These are phyloP conservation scores for Nannizziopsis barbatae DNA, from an alignment of 2,329 filamentous ascomycete genomes.

Conservation along the genomic window DNA sequence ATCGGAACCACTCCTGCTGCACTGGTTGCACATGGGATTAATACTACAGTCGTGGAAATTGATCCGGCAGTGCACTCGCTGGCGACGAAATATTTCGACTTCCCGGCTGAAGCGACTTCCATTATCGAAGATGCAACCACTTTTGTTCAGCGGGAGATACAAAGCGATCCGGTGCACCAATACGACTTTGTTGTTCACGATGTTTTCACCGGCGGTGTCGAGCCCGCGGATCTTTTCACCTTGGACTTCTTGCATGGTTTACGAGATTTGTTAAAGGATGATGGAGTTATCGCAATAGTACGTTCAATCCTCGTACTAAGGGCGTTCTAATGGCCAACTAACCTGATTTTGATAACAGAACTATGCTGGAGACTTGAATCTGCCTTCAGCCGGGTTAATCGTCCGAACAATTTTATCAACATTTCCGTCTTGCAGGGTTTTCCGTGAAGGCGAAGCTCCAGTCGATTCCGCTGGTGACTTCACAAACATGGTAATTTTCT, in stretches of 20 bases:
- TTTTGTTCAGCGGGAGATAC: slow-evolving; percentile 48
- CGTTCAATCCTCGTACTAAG: slow-evolving; percentile 26
- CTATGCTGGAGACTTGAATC: slow-evolving; percentile 77
- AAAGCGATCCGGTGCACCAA: slow-evolving; percentile 33
- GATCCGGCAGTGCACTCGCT: slow-evolving; percentile 81
- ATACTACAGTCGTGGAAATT: slow-evolving; percentile 90
- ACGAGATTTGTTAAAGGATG: slow-evolving; percentile 56
- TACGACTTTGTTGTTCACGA: slow-evolving; percentile 96
- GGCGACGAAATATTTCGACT: slow-evolving; percentile 68
- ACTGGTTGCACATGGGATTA: slow-evolving; percentile 73
- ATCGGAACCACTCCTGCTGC: slow-evolving; percentile 86
- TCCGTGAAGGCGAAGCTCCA: slow-evolving; percentile 59
- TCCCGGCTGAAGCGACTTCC: slow-evolving; percentile 66
- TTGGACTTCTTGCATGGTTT: slow-evolving; percentile 67
- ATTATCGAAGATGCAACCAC: slow-evolving; percentile 69
- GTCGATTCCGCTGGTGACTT: slow-evolving; percentile 55
- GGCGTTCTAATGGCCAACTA: slow-evolving; percentile 2
- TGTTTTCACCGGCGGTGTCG: slow-evolving; percentile 92
- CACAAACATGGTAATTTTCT: slow-evolving; percentile 95
- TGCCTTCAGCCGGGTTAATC: slow-evolving; percentile 65
- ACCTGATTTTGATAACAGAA: slow-evolving; percentile 47
- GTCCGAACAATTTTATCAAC: slow-evolving; percentile 70
- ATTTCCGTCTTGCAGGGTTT: slow-evolving; percentile 85
- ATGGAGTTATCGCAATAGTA: slow-evolving; percentile 81
- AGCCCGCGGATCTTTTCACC: slow-evolving; percentile 81